Base-by-base conservation (phyloP, 768 basidiomycete genomes). In the Hortiboletus campestris region DNA sequence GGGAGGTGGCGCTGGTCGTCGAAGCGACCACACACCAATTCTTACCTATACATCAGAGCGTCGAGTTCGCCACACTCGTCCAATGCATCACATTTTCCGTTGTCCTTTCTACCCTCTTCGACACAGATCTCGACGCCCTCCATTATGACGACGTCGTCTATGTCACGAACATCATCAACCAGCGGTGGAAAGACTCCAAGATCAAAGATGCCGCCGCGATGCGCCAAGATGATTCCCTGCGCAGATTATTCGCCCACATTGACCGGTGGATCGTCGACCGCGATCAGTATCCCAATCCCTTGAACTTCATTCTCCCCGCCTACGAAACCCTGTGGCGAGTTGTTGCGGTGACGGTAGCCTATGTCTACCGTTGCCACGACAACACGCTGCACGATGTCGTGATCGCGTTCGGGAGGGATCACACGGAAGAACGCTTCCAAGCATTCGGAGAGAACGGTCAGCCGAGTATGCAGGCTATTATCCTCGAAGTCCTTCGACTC, bases 271-370 rank as follows among this genome's bases (percentile, higher is more conserved):
- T 85, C 25, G 69, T 72, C 32, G 58, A 64, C 2, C 53, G 17
- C 3, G 70, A 73, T 0, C 55, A 36, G 8, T 56, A 61, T n/a
- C 55, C 60, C 9, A 63, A 63, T 2, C 83, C 84, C 0, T 59
- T 86, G 0, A 74, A 86, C 46, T 77, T 80, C 39, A 75, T 86
- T 43, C 75, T 86, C 11, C 85, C 85, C 0, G 70, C 83, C 0
- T 87, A 79, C 69, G 85, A 86, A 58, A 85, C 84, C 0, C 70
- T 84, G 55, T 86, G 85, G 85, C 75, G 84, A 0, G 78, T 87
- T 25, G 78, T 85, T 25, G 84, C 83, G 0, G 64, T 82, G 1
- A 77, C 79, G 0, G 66, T 77, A 53, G 72, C 71, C 1, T 46
- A 62, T 17, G 22, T 57, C 50, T 63, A 72, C 51, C 61, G 69